Evolutionary conservation across 208 protist species (phyloP), one percentile per base, ranked within the genome.

Genomic region (Angomonas ambiguus): DNA sequence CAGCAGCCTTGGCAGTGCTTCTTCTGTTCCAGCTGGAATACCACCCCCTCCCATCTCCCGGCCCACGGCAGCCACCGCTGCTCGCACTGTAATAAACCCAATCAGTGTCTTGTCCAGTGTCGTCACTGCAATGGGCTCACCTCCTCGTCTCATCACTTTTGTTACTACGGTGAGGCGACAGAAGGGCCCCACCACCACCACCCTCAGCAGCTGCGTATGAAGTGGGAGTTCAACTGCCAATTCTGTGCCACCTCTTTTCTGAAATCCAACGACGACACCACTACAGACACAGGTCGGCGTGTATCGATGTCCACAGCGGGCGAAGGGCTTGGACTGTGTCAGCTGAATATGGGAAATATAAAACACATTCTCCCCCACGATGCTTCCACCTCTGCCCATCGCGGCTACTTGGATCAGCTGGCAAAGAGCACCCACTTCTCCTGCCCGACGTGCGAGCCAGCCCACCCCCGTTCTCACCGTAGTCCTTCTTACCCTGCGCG

Each of bases 221-320:
- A n/a, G 24, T 53, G 45, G 45, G 10, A 13, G 8, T 53, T 53
- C 24, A 8, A 53, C 24, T 53, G 45, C 24, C 45, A 53, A n/a
- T 53, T 53, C 24, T 53, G 45, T n/a, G 20, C 5, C 8, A 53
- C 45, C 4, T 53, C 45, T n/a, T 53, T 53, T 53, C 24, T 53
- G 16, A 53, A 53, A 5, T 51, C 74, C 69, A n/a, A 59, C 71
- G n/a, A 67, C 8, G 35, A 41, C 13, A 41, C 35, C 13, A 41
- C 35, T 13, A 13, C 5, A 18, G 35, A 41, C 35, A 18, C 35
- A 13, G 35, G 35, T 41, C 35, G 35, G 13, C 8, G 35, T 13
- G 35, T 41, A 13, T 13, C 13, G 35, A 18, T 13, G 8, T 13
- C 35, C 35, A 41, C 35, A 5, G 35, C 35, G 35, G 35, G 35